These are phyloP conservation scores for Metschnikowia lachancei DNA, from an alignment of 805 yeast genomes.

Conservation along the genomic window DNA sequence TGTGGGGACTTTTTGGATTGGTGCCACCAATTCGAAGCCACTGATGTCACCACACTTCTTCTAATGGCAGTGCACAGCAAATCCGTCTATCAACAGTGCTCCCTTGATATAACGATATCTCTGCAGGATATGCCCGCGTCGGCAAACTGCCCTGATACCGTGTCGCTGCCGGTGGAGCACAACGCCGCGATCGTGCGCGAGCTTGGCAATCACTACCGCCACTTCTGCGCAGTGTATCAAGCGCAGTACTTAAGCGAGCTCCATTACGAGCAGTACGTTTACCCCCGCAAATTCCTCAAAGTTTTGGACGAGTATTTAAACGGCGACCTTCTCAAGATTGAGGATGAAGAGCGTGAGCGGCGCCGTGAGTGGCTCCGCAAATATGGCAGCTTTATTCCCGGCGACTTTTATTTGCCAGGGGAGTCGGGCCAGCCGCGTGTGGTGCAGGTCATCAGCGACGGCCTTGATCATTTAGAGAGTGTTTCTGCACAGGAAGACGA, in stretches of 20 bases:
- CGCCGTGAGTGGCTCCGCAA: conserved; percentile 36
- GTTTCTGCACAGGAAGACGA: conserved; percentile 11
- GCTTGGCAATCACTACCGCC: conserved; percentile 36
- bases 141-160: not conserved
- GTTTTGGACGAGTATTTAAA: conserved; percentile 34
- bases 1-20: conserved; percentile 20
- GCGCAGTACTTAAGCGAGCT: conserved; percentile 37
- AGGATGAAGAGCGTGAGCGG: conserved; percentile 34
- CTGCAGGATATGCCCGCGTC: not conserved
- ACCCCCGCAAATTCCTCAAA: conserved; percentile 36
- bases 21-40: conserved; percentile 25
- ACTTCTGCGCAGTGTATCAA: conserved; percentile 33
- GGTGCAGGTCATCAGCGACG: conserved; percentile 43
- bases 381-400: conserved; percentile 42
- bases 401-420: conserved; percentile 39
- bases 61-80: conserved; percentile 2
- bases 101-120: not conserved
- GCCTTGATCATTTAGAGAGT: conserved; percentile 29
- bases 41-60: conserved; percentile 25
- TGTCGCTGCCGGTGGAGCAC: conserved; percentile 17
- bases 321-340: conserved; percentile 31
- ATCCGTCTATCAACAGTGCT: not conserved
- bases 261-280: conserved; percentile 39
- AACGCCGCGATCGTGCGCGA: conserved; percentile 30
- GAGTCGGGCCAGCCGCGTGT: conserved; percentile 36